Conservation (phyloP, 2,329 filamentous ascomycete genomes). For the Furcasterigmium sp. region DNA sequence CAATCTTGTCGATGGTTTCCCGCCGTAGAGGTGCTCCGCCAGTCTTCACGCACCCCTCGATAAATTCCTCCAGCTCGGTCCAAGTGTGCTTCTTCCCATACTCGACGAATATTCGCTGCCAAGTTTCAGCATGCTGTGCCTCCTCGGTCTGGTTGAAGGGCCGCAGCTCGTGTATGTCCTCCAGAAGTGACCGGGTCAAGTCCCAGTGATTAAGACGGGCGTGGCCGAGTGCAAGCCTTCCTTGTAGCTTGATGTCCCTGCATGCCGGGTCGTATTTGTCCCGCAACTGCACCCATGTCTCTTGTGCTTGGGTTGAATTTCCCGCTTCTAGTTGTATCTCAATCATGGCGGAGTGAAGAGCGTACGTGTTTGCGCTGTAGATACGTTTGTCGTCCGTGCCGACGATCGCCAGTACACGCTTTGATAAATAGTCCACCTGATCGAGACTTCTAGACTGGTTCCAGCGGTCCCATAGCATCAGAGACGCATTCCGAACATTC, state of each 20-base stretch:
- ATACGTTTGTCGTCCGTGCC: too few species aligned
- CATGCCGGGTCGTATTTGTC: too few species aligned
- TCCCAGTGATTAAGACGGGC: conserved; percentile 36
- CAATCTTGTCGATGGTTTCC: conserved; percentile 34
- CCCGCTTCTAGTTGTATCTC: conserved; percentile 8
- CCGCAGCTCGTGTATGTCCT: conserved; percentile 16
- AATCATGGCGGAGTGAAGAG: background rate
- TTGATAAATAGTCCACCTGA: too few species aligned
- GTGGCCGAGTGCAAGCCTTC: conserved; percentile 23
- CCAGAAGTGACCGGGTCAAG: conserved; percentile 27
- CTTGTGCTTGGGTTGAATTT: conserved; percentile 1
- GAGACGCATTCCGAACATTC: too few species aligned
- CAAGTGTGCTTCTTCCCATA: conserved; percentile 31
- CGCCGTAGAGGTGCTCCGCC: conserved; percentile 27
- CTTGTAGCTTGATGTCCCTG: too few species aligned
- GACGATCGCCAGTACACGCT: too few species aligned
- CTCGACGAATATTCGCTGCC: conserved; percentile 32
- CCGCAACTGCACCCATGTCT: too few species aligned
- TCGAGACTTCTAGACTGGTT: too few species aligned
- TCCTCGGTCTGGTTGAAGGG: conserved; percentile 5
- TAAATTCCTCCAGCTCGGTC: conserved; percentile 32
- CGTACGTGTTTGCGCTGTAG: too few species aligned
- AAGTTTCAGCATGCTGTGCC: conserved; percentile 21
- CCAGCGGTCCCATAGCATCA: too few species aligned
- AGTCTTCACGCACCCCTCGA: conserved; percentile 27